These are phyloP conservation scores for Eucalyptus lansdowneana DNA, from an alignment of 345 rosid genomes.

Conservation along the genomic window DNA sequence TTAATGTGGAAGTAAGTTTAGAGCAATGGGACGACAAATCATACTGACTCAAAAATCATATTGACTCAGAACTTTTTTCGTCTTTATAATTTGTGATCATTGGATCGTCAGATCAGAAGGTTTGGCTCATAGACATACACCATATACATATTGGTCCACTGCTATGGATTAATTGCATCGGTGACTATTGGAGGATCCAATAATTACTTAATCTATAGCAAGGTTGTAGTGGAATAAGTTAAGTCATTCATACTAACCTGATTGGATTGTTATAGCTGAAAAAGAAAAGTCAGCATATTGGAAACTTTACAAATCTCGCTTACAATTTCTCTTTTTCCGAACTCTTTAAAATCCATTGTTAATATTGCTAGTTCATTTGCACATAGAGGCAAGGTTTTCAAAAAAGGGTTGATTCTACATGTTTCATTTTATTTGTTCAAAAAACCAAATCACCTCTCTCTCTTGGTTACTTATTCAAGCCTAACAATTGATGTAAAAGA, in stretches of 20 bases:
- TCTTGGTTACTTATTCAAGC: too few species aligned
- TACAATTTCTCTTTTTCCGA: neutral
- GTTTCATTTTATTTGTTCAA: neutral
- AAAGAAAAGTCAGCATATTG: neutral
- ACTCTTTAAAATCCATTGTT: neutral
- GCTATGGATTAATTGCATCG: rapidly evolving
- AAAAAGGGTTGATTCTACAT: neutral
- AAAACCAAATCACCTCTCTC: neutral
- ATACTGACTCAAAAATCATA: neutral
- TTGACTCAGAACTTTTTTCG: neutral
- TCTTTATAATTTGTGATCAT: neutral
- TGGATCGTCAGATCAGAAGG: rapidly evolving
- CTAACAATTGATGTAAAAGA: neutral
- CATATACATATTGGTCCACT: neutral
- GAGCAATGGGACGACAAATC: neutral
- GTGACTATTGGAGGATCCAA: neutral
- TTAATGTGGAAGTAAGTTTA: neutral
- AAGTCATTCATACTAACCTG: neutral
- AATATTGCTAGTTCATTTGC: neutral
- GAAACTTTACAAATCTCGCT: neutral
- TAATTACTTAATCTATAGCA: neutral
- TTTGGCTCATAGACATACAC: neutral
- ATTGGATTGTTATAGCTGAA: neutral
- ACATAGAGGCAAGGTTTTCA: neutral
- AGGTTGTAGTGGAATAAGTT: neutral